Evolutionary conservation across 148 eudicot genomes (phyloP).

Genomic region (Silene uniflora): DNA sequence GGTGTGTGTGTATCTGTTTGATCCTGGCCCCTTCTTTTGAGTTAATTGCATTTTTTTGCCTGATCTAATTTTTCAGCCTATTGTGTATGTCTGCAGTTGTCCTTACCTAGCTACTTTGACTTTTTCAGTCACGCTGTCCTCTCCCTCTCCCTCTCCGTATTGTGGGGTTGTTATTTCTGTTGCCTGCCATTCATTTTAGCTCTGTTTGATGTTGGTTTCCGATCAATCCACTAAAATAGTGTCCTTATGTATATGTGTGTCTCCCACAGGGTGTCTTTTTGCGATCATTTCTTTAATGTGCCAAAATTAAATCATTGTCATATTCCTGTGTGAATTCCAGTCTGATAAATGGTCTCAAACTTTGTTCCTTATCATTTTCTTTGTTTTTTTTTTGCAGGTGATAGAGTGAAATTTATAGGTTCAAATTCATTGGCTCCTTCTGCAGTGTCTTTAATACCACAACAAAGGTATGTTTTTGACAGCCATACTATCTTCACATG

Average conservation of each 20-base stretch:
- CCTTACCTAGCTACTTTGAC: not conserved
- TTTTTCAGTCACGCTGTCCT: not conserved
- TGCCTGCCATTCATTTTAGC: not conserved
- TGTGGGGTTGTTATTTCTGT: not conserved
- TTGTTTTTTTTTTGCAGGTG: constrained; percentile 9
- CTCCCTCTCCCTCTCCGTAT: no score
- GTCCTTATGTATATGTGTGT: not conserved
- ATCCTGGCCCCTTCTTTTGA: not conserved
- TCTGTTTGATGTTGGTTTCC: not conserved
- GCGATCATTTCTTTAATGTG: not conserved
- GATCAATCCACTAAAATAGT: not conserved
- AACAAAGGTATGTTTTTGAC: constrained; percentile 13
- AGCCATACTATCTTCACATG: not conserved
- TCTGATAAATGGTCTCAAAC: not conserved
- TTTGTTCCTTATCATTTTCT: not conserved
- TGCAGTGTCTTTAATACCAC: not conserved
- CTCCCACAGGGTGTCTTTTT: not conserved
- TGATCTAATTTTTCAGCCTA: not conserved
- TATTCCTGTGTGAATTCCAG: not conserved
- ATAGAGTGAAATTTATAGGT: constrained; percentile 11
- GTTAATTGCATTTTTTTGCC: not conserved
- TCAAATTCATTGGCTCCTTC: constrained; percentile 12
- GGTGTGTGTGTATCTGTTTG: constrained; percentile 36
- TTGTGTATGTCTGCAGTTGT: not conserved
- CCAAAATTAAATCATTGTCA: not conserved